Evolutionary conservation across 805 yeast genomes (phyloP), one percentile per base, ranked within the genome.

Genomic region (Ogataea henricii): DNA sequence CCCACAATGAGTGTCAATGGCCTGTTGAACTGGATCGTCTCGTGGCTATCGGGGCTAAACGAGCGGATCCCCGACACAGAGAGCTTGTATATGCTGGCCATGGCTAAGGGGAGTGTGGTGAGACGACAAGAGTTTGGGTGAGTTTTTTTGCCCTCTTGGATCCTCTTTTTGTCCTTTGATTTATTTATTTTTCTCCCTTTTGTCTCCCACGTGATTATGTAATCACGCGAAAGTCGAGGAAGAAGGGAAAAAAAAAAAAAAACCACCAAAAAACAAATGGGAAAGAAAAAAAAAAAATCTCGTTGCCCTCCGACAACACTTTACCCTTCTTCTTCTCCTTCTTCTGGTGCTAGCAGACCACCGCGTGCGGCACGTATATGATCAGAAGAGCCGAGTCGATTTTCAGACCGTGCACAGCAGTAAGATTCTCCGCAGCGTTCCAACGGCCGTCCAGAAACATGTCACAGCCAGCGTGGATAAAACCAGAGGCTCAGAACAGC

Each of bases 1-100:
- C 99, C 99, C 23, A 96, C 96, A 45, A 94, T 92, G 40, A 94
- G 73, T 0, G 99, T 94, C 62, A 94, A 70, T 0, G 99, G 99
- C 40, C 80, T 79, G 13, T 91, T 90, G 68, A 94, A 94, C 60
- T 87, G 88, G 50, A 94, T 89, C 0, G 91, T 84, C 62, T 94
- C 97, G 25, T 88, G 75, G 39, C 81, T 82, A 55, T 83, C 82
- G n/a, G 90, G 85, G 54, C 88, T 92, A 62, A 94, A 94, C 0
- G 98, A 90, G 34, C 99, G 74, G 4, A 94, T 81, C 22, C 99
- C 99, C 48, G 84, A 85, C 18, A 94, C 85, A 0, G 89, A 81
- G 13, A 87, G 77, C 69, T 85, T 69, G 56, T 75, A 75, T 1
- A 76, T 67, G 30, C 78, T 68, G 27, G 79, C 72, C 81, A 64